These are phyloP conservation scores for Piper betle DNA, from an alignment of 164 flowering plant species.

Conservation along the genomic window DNA sequence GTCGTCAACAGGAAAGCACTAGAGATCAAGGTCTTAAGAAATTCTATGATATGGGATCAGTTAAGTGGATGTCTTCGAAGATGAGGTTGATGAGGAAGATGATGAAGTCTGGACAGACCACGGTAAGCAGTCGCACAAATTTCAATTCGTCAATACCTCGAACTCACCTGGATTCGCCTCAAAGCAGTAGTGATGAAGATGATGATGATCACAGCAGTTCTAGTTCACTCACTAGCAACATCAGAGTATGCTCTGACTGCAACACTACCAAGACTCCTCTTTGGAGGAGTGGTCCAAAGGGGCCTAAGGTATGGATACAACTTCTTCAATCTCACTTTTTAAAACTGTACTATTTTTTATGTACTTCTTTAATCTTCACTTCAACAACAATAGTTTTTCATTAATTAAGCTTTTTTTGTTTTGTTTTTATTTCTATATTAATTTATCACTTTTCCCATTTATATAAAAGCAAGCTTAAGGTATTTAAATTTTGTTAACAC, in stretches of 20 bases:
- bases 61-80: conserved; percentile 66
- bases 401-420: background rate
- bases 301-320: conserved; percentile 60
- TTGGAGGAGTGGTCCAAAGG: conserved; percentile 37
- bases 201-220: conserved; percentile 12
- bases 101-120: conserved; percentile 22
- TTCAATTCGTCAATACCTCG: conserved; percentile 7
- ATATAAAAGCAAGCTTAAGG: too few species aligned
- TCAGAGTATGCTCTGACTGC: conserved; percentile 43
- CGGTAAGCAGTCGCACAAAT: background rate
- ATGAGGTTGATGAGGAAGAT: conserved; percentile 59
- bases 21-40: too few species aligned
- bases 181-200: background rate
- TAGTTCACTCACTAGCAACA: conserved; percentile 18
- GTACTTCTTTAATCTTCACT: too few species aligned
- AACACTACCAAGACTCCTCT: conserved; percentile 36
- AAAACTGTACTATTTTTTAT: too few species aligned
- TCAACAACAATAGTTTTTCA: background rate
- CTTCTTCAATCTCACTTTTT: background rate
- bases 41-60: conserved; percentile 7
- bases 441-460: too few species aligned
- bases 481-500: too few species aligned
- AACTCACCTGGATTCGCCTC: conserved; percentile 12
- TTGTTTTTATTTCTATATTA: too few species aligned
- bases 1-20: too few species aligned